Evolutionary conservation across 305 asterid species (phyloP).

Genomic region (Salvia sclarea): DNA sequence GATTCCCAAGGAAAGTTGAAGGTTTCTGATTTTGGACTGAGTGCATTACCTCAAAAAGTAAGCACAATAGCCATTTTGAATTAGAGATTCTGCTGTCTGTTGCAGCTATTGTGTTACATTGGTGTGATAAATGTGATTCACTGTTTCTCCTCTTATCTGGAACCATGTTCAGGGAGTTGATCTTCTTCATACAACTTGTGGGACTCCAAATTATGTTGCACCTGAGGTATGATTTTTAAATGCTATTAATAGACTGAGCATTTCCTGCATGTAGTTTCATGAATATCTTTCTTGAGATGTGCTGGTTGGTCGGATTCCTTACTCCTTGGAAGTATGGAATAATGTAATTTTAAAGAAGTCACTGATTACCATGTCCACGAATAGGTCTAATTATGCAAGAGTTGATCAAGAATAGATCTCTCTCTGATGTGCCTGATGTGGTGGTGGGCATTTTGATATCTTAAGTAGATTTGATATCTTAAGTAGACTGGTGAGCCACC

Average conservation of each 20-base stretch:
- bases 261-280: constrained; percentile 24
- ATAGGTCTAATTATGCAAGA: too few species aligned
- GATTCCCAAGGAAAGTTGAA: constrained; percentile 60
- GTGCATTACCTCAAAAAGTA: constrained; percentile 97
- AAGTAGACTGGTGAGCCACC: constrained; percentile 1
- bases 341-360: not conserved
- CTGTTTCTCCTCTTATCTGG: not conserved
- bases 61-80: not conserved
- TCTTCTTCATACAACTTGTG: constrained; percentile 78
- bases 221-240: constrained; percentile 70
- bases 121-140: too few species aligned
- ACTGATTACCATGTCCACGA: not conserved
- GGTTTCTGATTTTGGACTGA: constrained; percentile 93
- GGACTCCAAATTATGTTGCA: constrained; percentile 98
- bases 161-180: not conserved
- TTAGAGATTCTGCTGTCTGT: too few species aligned
- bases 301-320: constrained; percentile 6
- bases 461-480: not conserved
- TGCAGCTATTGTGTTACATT: too few species aligned
- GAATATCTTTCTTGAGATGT: constrained; percentile 8
- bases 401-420: not conserved
- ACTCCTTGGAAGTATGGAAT: not conserved
- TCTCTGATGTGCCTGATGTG: not conserved
- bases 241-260: not conserved
- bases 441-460: not conserved